Base-by-base conservation (phyloP, 2,329 filamentous ascomycete species). In the Leptographium galeiforme region DNA sequence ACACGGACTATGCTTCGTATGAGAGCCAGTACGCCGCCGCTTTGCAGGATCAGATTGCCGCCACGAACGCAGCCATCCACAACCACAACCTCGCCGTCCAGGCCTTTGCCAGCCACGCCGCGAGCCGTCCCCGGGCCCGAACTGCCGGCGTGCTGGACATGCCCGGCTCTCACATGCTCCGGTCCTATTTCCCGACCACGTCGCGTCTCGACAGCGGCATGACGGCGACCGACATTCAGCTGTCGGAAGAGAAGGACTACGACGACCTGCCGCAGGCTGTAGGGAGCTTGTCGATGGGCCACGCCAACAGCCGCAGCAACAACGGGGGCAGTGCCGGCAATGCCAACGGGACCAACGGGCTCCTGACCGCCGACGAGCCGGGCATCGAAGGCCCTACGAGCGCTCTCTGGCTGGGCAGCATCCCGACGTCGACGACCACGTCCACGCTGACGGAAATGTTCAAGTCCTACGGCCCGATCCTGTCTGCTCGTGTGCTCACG, bases 361-460 rank as follows among this genome's bases (percentile, higher is more conserved):
- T 85, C 39, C 78, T 94, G 57, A 77, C 79, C 48, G 77, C 79
- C 11, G 87, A 95, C 55, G 89, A 95, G 58, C 81, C 82, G 58
- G 87, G 81, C 40, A 75, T 95, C 43, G 90, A 96, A 65, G 88
- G 87, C 1, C 91, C 91, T 19, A 97, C 93, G 13, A 85, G 90
- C 62, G 90, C 93, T 38, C 73, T 98, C 53, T 98, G 93, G 93
- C 86, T 98, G 50, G 93, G 93, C 53, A 96, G 91, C 68, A 96
- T 98, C 55, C 93, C 93, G 13, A 90, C 91, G 6, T 97, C 93
- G 2, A 98, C 93, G 2, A 98, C 93, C 0, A 90, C 93, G 12
- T 95, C 91, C 1, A 97, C 93, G 0, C 72, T 98, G 56, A 89
- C 89, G 54, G 89, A 94, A 59, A 95, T 97, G 71, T 98, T 98